Evolutionary conservation across 2,329 filamentous ascomycete genomes (phyloP).

Genomic region (Aphanocladium album): DNA sequence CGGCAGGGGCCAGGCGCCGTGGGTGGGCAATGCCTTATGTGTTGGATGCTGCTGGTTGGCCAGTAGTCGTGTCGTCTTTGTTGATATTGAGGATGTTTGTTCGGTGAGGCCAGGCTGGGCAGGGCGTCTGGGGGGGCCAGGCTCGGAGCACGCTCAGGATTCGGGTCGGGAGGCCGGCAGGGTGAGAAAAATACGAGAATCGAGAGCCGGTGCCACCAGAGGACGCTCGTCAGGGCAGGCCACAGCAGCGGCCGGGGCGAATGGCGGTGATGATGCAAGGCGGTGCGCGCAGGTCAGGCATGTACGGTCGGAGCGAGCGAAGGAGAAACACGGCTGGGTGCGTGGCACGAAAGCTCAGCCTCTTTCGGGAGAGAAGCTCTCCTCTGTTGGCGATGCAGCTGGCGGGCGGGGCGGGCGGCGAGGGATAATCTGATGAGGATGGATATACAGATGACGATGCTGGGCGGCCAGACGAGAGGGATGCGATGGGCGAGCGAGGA

Average conservation of each 20-base stretch:
- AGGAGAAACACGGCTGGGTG: neutral
- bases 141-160: neutral
- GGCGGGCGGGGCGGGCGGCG: neutral
- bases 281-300: conserved; percentile 5
- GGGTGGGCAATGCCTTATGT: neutral
- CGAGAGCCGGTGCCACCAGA: conserved; percentile 3
- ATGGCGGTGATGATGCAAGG: conserved; percentile 9
- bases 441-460: conserved; percentile 7
- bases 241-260: conserved; percentile 1
- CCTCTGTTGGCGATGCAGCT: neutral
- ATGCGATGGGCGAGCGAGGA: neutral
- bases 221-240: conserved; percentile 4
- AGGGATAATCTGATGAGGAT: neutral
- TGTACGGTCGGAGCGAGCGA: conserved; percentile 8
- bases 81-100: neutral
- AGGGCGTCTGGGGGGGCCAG: neutral
- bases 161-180: neutral
- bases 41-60: neutral
- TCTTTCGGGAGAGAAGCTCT: neutral
- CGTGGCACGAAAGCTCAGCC: neutral
- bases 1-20: conserved; percentile 16
- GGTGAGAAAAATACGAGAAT: neutral
- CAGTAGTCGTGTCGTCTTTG: neutral
- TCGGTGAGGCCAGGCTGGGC: neutral
- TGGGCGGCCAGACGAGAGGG: neutral